These are phyloP conservation scores for Tulasnella sp. DNA, from an alignment of 768 basidiomycete genomes.

Conservation along the genomic window DNA sequence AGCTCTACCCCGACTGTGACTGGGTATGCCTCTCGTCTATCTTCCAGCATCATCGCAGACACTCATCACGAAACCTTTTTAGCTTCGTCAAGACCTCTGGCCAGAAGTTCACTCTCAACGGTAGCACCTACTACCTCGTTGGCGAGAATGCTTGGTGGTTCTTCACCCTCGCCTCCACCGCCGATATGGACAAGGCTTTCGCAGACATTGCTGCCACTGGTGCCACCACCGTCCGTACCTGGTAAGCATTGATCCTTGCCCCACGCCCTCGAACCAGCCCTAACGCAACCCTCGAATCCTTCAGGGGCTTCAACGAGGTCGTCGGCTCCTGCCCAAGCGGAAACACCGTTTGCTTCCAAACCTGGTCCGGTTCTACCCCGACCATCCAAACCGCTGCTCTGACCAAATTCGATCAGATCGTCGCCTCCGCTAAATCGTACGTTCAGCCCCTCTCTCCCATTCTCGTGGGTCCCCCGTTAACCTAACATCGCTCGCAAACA, in stretches of 20 bases:
- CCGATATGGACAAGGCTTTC: constrained; percentile 51
- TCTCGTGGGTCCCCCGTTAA: not conserved
- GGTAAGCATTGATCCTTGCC: constrained; percentile 34
- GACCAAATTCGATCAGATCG: constrained; percentile 43
- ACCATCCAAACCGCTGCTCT: constrained; percentile 55
- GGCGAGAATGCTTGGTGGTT: constrained; percentile 59
- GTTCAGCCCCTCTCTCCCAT: not conserved
- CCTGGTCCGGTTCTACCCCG: constrained; percentile 50
- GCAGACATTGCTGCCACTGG: constrained; percentile 49
- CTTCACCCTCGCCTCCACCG: constrained; percentile 45
- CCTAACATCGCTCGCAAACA: not conserved
- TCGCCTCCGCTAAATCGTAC: constrained; percentile 52
- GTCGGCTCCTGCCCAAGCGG: constrained; percentile 43
- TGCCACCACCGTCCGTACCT: constrained; percentile 53
- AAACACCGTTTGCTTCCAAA: constrained; percentile 47
- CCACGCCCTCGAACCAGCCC: too few species aligned
- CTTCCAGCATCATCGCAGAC: constrained; percentile 14
- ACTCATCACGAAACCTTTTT: constrained; percentile 22
- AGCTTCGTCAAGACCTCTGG: constrained; percentile 49
- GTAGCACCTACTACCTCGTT: constrained; percentile 30
- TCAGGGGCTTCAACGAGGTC: constrained; percentile 56
- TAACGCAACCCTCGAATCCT: not conserved
- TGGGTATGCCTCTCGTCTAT: not conserved
- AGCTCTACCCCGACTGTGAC: not conserved
- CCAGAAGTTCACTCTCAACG: constrained; percentile 51